Conservation (phyloP, 2,329 filamentous ascomycete genomes). For the Botrytis aclada region DNA sequence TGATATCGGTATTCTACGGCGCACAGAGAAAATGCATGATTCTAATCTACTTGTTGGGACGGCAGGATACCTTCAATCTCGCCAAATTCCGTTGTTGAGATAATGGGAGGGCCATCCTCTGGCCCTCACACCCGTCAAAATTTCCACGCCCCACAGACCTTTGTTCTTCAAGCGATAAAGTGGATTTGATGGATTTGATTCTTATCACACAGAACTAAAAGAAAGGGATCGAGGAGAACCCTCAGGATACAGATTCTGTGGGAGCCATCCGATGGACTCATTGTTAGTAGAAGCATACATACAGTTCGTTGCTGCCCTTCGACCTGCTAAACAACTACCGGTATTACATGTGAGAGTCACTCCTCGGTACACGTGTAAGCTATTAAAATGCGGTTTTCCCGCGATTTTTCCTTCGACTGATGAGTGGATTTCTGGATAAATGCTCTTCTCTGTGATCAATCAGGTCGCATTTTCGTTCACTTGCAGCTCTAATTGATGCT, state of each 20-base stretch:
- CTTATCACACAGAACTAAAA: not conserved
- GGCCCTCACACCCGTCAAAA: not conserved
- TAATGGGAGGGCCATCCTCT: not conserved
- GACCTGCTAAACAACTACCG: not conserved
- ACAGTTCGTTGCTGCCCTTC: not conserved
- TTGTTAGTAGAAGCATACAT: not conserved
- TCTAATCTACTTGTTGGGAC: not conserved
- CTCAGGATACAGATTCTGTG: not conserved
- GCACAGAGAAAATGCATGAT: not conserved
- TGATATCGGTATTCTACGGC: not conserved
- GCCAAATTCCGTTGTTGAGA: not conserved
- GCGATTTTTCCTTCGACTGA: not conserved
- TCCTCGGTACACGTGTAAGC: not conserved
- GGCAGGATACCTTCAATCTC: not conserved
- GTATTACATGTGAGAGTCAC: not conserved
- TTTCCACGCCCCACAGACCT: not conserved
- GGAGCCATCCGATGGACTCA: no score
- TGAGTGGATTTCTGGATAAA: not conserved
- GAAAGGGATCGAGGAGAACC: not conserved
- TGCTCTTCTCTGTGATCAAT: not conserved
- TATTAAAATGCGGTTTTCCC: not conserved
- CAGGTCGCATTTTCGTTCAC: not conserved
- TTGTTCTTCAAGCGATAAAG: not conserved
- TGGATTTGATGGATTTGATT: not conserved
- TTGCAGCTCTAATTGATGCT: not conserved